Base-by-base conservation (phyloP, 2,329 filamentous ascomycete genomes). In the Fusarium solani-melongenae region DNA sequence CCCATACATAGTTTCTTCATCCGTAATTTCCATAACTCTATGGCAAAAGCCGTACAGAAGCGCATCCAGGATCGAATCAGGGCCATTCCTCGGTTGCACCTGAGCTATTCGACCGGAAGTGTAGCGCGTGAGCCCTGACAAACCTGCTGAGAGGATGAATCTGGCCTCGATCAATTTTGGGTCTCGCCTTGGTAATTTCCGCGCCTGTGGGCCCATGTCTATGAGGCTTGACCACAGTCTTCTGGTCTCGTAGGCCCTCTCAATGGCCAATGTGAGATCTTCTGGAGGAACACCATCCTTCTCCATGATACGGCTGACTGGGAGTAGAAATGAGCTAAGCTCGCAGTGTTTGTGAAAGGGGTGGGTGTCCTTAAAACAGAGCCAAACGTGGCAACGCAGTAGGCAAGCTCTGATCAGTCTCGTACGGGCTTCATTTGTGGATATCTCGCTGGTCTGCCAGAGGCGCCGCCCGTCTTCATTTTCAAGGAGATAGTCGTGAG, bases 21-120 rank as follows among this genome's bases (percentile, higher is more conserved):
- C 27, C 27, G 7, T 44, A 4, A 3, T 3, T 0, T 24, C 3
- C 6, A 15, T 6, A 44, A 14, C 0, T 6, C 20, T 10, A 15
- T 53, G 6, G 15, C 49, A 53, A 17, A 29, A 53, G n/a, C 33
- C 7, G 6, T 11, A n/a, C n/a, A 55, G 12, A 20, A 55, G 17
- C 8, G 6, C 29, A 34, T 6, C 17, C 29, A 34, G 8, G 3
- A 33, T 15, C 12, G 4, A 11, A 24, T 12, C 41, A 46, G 24
- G 44, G 44, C 15, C 12, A n/a, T 17, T 14, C 20, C 29, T 24
- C 7, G 14, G 9, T 9, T 12, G 29, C 33, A 56, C 7, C 5
- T 2, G 4, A 1, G 9, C 5, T 27, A 56, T 11, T 56, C 31
- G 53, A 24, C 10, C 0, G 12, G n/a, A 0, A 20, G 33, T 11